Conservation (phyloP, 106 monocot genomes). For the Amphibolis antarctica region DNA sequence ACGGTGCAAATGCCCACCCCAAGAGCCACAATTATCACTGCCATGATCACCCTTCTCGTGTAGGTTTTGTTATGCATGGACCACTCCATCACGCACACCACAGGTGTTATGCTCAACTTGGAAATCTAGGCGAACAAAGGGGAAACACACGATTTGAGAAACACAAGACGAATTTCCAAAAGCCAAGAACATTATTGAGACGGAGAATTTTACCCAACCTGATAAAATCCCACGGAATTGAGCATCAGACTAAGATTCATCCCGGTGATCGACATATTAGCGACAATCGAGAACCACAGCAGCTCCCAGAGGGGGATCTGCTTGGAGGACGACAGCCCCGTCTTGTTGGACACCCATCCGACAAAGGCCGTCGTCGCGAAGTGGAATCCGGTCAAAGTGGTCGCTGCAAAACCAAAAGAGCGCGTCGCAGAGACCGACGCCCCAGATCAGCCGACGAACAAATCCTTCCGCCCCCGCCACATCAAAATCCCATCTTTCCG, state of each 20-base stretch:
- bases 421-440: background rate
- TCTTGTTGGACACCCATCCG: slow-evolving; percentile 58
- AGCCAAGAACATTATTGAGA: background rate
- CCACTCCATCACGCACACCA: slow-evolving; percentile 94
- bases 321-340: slow-evolving; percentile 57
- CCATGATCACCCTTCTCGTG: slow-evolving; percentile 53
- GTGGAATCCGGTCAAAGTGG: slow-evolving; percentile 86
- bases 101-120: slow-evolving; percentile 94
- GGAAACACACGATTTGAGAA: background rate
- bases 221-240: slow-evolving; percentile 93
- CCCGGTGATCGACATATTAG: slow-evolving; percentile 81
- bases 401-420: slow-evolving; percentile 38
- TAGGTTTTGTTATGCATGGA: slow-evolving; percentile 75
- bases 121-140: slow-evolving; percentile 49
- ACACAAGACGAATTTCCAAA: background rate
- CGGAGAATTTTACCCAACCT: slow-evolving; percentile 37
- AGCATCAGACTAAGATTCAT: slow-evolving; percentile 99
- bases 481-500: background rate
- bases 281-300: slow-evolving; percentile 85
- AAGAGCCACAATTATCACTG: slow-evolving; percentile 69
- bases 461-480: background rate
- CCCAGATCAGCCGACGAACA: background rate
- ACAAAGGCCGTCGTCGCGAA: slow-evolving; percentile 72
- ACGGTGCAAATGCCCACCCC: slow-evolving; percentile 96
- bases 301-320: slow-evolving; percentile 88